Evolutionary conservation across 1,284 basidiomycete species (phyloP).

Genomic region (Thecaphora thlaspeos): DNA sequence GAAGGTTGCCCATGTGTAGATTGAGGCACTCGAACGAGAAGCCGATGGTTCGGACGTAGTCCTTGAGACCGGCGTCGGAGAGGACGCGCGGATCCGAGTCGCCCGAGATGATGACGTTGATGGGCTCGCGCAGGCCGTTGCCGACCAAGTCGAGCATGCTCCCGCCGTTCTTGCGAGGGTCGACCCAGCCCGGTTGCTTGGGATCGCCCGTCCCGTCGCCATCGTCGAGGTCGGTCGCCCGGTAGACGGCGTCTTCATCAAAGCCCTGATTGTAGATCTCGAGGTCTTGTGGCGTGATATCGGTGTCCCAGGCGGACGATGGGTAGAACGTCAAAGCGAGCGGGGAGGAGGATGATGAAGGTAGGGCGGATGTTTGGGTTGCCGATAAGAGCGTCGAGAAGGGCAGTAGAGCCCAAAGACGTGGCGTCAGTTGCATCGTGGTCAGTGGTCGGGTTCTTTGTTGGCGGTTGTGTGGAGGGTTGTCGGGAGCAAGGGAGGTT

Average conservation of each 20-base stretch:
- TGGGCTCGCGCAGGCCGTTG: constrained; percentile 83
- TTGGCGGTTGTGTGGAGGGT: no score
- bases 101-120: constrained; percentile 83
- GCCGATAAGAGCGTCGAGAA: no score
- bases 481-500: no score
- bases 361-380: no score
- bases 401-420: no score
- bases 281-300: constrained; percentile 13
- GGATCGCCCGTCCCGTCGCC: constrained; percentile 26
- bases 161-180: constrained; percentile 35
- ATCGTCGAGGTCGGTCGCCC: constrained; percentile 30
- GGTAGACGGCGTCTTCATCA: constrained; percentile 24
- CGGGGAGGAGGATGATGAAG: no score
- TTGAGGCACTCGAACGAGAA: constrained; percentile 81
- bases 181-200: constrained; percentile 35
- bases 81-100: constrained; percentile 74
- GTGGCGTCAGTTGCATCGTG: no score
- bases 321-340: no score
- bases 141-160: constrained; percentile 58
- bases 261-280: constrained; percentile 23
- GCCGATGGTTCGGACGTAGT: constrained; percentile 69
- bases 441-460: no score
- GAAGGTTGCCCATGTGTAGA: constrained; percentile 70
- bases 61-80: constrained; percentile 71
- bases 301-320: no score